These are phyloP conservation scores for Torulaspora microellipsoides DNA, from an alignment of 805 yeast species.

Conservation along the genomic window DNA sequence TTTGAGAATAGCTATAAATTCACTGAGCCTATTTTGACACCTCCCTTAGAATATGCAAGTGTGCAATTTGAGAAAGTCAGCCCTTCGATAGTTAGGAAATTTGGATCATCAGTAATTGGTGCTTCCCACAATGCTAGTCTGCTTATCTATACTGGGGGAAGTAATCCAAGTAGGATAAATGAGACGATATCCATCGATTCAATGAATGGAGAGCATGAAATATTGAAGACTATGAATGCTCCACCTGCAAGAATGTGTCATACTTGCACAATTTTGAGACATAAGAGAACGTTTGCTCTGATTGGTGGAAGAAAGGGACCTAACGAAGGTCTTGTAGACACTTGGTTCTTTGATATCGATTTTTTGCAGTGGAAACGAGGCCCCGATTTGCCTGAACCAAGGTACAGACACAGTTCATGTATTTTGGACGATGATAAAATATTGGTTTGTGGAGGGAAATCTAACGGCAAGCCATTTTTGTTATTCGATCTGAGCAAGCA, in stretches of 20 bases:
- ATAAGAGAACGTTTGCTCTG: slow-evolving; percentile 31
- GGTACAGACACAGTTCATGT: slow-evolving; percentile 50
- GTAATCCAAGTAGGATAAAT: slow-evolving; percentile 29
- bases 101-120: slow-evolving; percentile 20
- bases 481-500: slow-evolving; percentile 14
- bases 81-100: slow-evolving; percentile 17
- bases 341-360: slow-evolving; percentile 36
- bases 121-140: slow-evolving; percentile 1
- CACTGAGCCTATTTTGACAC: background rate
- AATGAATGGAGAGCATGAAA: background rate
- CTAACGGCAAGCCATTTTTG: slow-evolving; percentile 20
- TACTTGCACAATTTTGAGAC: slow-evolving; percentile 38
- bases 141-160: slow-evolving; percentile 37
- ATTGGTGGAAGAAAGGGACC: slow-evolving; percentile 72
- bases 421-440: slow-evolving; percentile 28
- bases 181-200: slow-evolving; percentile 14
- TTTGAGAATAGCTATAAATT: slow-evolving; percentile 10
- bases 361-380: slow-evolving; percentile 39
- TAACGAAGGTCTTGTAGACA: slow-evolving; percentile 40
- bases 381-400: slow-evolving; percentile 39
- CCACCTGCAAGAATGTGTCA: slow-evolving; percentile 54
- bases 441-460: slow-evolving; percentile 50
- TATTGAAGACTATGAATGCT: slow-evolving; percentile 16
- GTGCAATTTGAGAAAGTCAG: slow-evolving; percentile 1
- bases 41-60: background rate